Evolutionary conservation across 2,329 filamentous ascomycete genomes (phyloP), one percentile per base, ranked within the genome.

Genomic region (Pseudogymnoascus sp.): DNA sequence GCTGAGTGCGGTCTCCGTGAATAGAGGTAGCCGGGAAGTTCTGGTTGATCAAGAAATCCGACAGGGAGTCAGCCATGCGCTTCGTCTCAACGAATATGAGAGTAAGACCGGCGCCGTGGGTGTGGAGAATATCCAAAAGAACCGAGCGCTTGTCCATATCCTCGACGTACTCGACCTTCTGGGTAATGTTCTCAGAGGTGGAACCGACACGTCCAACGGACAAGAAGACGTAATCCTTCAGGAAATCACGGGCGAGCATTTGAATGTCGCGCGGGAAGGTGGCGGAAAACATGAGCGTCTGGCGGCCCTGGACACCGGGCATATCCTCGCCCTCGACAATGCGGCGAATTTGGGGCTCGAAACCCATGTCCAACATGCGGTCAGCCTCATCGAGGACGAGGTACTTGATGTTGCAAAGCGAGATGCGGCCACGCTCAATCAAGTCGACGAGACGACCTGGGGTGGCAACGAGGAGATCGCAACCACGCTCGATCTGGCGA

Each of bases 281-380:
- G 74, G 94, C 94, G 38, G 94, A 99, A 75, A 99, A 99, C 94
- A 99, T 99, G 80, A 99, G 92, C 60, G 94, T 99, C 78, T 99
- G 94, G 71, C 94, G 92, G 69, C 82, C 79, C 66, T 85, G 78
- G 63, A 92, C 89, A 59, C 76, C 75, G 61, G 94, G 94, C 94
- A 99, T 99, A 70, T 99, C 94, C 78, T 97, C 94, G 63, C 91
- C 91, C 77, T 97, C 92, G 48, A 99, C 94, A 71, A 99, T 97
- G 70, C 92, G 89, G 71, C 94, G 92, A 73, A 99, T 99, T 79
- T 99, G 94, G 71, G 94, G 94, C 81, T 99, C 94, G 82, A 99
- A 99, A 94, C 94, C 94, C 94, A 99, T 99, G 83, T 99, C 94
- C 82, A 99, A 82, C 94, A 99, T 99, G 75, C 94, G 94, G 80